phyloP scores from a whole-genome alignment of 371 early-diverging fungal species.

The Mortierella sp. region DNA sequence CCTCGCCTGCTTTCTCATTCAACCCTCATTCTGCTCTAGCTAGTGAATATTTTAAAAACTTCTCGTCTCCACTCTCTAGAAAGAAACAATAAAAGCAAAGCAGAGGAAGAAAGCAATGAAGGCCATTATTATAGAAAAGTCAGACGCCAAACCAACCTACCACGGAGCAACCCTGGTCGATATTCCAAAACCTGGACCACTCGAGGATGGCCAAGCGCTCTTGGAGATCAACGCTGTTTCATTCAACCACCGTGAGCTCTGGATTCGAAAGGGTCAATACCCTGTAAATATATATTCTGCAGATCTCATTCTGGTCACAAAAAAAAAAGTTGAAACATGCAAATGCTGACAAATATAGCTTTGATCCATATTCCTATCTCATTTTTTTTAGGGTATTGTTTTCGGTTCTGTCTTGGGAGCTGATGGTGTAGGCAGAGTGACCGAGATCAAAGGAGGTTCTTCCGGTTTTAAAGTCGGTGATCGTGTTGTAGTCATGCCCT shows the following conservation, averaged over 20 bases:
- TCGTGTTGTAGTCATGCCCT: conserved; percentile 68
- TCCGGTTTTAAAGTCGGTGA: conserved; percentile 49
- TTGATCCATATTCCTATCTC: background rate
- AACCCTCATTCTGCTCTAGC: no score
- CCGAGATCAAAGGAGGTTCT: conserved; percentile 25
- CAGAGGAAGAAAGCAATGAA: conserved; percentile 23
- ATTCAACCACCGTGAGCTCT: conserved; percentile 79
- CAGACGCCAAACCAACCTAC: conserved; percentile 23
- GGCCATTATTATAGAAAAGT: conserved; percentile 42
- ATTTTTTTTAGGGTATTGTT: conserved; percentile 35
- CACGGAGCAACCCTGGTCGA: conserved; percentile 36
- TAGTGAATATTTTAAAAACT: no score
- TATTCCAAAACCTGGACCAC: conserved; percentile 44
- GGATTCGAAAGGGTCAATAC: conserved; percentile 69
- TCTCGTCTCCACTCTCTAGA: no score
- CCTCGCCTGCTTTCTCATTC: no score
- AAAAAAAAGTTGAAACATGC: background rate
- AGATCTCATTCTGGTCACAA: no score
- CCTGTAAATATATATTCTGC: conserved; percentile 24
- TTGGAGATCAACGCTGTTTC: conserved; percentile 75
- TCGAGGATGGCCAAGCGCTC: conserved; percentile 58
- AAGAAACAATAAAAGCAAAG: no score
- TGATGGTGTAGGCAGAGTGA: conserved; percentile 72
- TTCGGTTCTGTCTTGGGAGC: conserved; percentile 68
- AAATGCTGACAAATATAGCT: no score